phyloP scores from a whole-genome alignment of 345 rosid species.

The Linum trigynum region DNA sequence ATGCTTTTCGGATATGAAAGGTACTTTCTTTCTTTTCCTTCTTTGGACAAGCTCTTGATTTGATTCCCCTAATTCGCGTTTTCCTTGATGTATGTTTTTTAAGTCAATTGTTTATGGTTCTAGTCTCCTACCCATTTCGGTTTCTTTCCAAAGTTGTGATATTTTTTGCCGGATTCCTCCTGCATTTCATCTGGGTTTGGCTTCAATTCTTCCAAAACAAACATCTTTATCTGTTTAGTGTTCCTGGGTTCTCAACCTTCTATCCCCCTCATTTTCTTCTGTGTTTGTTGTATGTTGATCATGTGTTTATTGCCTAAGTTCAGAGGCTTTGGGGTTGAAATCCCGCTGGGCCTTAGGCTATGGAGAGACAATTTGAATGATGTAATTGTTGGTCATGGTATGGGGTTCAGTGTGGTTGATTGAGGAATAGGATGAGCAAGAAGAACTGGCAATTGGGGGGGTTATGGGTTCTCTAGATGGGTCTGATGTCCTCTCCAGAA shows the following conservation, averaged over 20 bases:
- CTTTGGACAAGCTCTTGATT: conserved; percentile 13
- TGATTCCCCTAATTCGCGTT: conserved; percentile 20
- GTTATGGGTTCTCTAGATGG: no score
- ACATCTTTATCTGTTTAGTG: not conserved
- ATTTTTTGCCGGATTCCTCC: conserved; percentile 12
- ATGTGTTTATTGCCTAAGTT: conserved; percentile 5
- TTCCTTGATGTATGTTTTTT: conserved; percentile 20
- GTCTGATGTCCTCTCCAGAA: not conserved
- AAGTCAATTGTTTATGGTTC: conserved; percentile 13
- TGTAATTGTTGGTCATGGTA: no score
- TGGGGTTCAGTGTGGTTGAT: no score
- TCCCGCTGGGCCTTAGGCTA: not conserved
- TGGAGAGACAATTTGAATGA: not conserved
- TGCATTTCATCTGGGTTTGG: conserved; percentile 17
- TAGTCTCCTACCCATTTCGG: conserved; percentile 12
- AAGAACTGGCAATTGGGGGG: no score
- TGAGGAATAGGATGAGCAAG: no score
- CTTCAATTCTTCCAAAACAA: not conserved
- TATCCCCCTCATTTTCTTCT: not conserved
- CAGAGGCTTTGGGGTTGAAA: not conserved
- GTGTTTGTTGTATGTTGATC: conserved; percentile 4
- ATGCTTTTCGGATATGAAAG: conserved; percentile 36
- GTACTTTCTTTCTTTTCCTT: conserved; percentile 22
- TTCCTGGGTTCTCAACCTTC: conserved; percentile 4
- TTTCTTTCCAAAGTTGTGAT: not conserved